phyloP scores from a whole-genome alignment of 495 filamentous ascomycete genomes.

The Xanthoparmelia taractica region DNA sequence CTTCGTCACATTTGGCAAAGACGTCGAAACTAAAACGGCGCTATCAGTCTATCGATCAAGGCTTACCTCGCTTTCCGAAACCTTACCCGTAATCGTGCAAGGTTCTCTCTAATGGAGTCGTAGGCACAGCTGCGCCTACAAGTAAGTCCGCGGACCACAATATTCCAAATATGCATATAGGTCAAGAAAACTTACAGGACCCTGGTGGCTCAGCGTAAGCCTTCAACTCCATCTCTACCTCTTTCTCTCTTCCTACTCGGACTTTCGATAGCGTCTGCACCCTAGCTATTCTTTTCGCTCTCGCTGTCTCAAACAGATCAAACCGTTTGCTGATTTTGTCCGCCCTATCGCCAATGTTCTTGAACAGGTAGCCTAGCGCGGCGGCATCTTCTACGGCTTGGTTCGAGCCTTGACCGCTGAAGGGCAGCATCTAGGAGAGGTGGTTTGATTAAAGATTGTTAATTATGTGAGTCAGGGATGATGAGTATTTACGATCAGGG shows the following conservation, averaged over 20 bases:
- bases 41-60: constrained; percentile 2
- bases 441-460: constrained; percentile 3
- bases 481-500: constrained; percentile 3
- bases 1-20: constrained; percentile 10
- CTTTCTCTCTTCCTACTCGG: constrained; percentile 20
- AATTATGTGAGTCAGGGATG: neutral
- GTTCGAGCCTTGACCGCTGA: constrained; percentile 35
- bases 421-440: constrained; percentile 37
- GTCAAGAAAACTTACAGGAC: constrained; percentile 6
- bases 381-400: constrained; percentile 39
- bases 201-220: constrained; percentile 23
- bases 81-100: constrained; percentile 11
- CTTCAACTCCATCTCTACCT: constrained; percentile 21
- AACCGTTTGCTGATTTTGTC: constrained; percentile 28
- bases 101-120: constrained; percentile 1
- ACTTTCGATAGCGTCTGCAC: constrained; percentile 33
- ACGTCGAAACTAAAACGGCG: constrained; percentile 9
- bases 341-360: constrained; percentile 22
- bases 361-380: constrained; percentile 33
- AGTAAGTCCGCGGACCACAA: neutral
- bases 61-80: neutral
- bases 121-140: constrained; percentile 6
- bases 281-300: constrained; percentile 30
- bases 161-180: neutral
- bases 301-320: constrained; percentile 32